These are phyloP conservation scores for Larix kaempferi DNA, from an alignment of 75 land plant genomes.

Conservation along the genomic window DNA sequence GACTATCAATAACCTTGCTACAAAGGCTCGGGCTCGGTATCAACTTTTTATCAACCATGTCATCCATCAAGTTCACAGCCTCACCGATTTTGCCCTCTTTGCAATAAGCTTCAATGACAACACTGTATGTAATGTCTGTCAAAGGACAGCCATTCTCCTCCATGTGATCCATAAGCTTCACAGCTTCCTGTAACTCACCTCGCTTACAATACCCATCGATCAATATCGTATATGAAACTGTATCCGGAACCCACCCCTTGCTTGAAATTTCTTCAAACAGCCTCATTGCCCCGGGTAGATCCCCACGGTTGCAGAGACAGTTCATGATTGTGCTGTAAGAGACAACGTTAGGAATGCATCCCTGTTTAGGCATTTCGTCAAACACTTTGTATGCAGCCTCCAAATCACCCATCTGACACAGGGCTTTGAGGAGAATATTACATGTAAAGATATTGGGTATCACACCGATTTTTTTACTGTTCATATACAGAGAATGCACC, in stretches of 20 bases:
- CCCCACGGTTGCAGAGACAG: conserved; percentile 31
- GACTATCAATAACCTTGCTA: conserved; percentile 56
- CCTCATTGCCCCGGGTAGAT: conserved; percentile 36
- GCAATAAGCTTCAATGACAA: conserved; percentile 61
- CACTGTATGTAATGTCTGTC: conserved; percentile 58
- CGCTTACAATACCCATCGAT: conserved; percentile 57
- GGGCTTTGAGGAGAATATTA: conserved; percentile 52
- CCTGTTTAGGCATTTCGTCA: conserved; percentile 61
- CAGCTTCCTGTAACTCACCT: conserved; percentile 48
- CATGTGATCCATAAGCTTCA: conserved; percentile 66
- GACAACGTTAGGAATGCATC: conserved; percentile 55
- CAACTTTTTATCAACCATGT: conserved; percentile 46
- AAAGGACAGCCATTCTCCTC: conserved; percentile 49
- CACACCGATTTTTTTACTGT: conserved; percentile 30
- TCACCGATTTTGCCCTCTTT: conserved; percentile 53
- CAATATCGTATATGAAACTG: conserved; percentile 47
- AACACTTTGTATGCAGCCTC: conserved; percentile 41
- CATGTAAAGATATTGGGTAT: conserved; percentile 51
- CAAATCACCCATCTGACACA: conserved; percentile 38
- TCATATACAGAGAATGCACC: conserved; percentile 32
- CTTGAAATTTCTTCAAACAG: conserved; percentile 44
- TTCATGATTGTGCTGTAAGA: conserved; percentile 55
- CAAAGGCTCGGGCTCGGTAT: conserved; percentile 45
- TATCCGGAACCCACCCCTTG: conserved; percentile 58
- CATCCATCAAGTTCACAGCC: conserved; percentile 52